A percentile compares a stretch with the other conserved stretches of the same genome.
phyloP scores from a whole-genome alignment of 2,329 filamentous ascomycete genomes.

The Simplicillium sp. region DNA sequence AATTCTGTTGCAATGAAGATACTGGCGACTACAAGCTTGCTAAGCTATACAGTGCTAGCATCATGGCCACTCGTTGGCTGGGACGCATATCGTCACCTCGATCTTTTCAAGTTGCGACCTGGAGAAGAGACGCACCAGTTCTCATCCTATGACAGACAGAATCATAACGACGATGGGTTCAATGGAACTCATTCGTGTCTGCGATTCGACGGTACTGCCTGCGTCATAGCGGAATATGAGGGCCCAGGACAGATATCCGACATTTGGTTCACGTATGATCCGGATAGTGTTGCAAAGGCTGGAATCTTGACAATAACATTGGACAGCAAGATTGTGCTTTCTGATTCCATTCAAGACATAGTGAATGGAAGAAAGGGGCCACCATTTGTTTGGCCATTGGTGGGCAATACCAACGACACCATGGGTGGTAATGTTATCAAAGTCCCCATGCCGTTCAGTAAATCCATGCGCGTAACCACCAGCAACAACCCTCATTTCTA shows the following conservation, averaged over 20 bases:
- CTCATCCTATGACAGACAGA: not conserved
- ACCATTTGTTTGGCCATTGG: not conserved
- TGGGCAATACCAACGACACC: not conserved
- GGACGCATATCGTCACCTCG: not conserved
- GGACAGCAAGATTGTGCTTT: not conserved
- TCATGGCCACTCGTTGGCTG: not conserved
- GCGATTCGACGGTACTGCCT: not conserved
- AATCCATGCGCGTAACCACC: not conserved
- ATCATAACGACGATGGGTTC: not conserved
- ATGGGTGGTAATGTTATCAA: constrained; percentile 1
- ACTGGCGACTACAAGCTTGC: too few relatives aligned
- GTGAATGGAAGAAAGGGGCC: not conserved
- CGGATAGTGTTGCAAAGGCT: not conserved
- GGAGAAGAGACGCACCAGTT: not conserved
- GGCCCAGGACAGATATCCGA: not conserved
- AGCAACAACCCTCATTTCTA: not conserved
- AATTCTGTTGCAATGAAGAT: too few relatives aligned
- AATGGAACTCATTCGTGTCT: not conserved
- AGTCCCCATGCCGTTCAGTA: not conserved
- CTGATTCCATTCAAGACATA: not conserved
- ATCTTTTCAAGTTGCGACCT: constrained; percentile 1
- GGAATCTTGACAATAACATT: not conserved
- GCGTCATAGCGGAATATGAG: not conserved
- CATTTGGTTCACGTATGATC: not conserved
- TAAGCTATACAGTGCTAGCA: not conserved